Evolutionary conservation across 2,329 filamentous ascomycete species (phyloP), one percentile per base, ranked within the genome.

Genomic region (Fusarium sp.): DNA sequence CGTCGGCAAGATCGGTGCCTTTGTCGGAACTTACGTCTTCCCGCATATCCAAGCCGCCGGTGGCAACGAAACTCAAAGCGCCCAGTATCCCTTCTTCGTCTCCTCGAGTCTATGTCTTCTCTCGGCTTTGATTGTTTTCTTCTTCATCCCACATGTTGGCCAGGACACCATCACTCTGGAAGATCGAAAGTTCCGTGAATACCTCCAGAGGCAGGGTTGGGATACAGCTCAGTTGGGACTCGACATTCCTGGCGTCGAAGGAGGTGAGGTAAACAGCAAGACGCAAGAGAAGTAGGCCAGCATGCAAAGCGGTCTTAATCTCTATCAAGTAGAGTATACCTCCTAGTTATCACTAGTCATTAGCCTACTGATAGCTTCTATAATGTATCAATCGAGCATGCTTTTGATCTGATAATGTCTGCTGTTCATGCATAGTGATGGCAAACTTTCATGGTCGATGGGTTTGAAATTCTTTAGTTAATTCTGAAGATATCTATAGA

Each of bases 71-170:
- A 79, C 79, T 0, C 80, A 87, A 20, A 83, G 84, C 7, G 92
- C 92, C 1, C 93, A 97, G 76, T 93, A 96, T 70, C 94, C 94
- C 0, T 97, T 97, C 81, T 97, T 89, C 78, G 92, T 97, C n/a
- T 90, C 90, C 3, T 91, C 90, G 39, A 83, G 87, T 24, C 79
- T 97, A 56, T 96, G 92, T 70, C 79, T 96, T n/a, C 82, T 97
- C 48, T 90, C 89, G 3, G 93, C 92, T 0, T 79, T 66, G 7
- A 76, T 82, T 13, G 72, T 83, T 2, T 81, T 91, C 10, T 87
- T 93, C 71, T 85, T 86, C 59, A 78, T 97, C 49, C 94, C 94
- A 0, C 81, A 92, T 47, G 91, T 97, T 63, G 89, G 89, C n/a
- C 86, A 96, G 80, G 91, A 97, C 72, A 97, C 93, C 0, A 96